Evolutionary conservation across 2,329 filamentous ascomycete species (phyloP).

Genomic region (Colletotrichum sansevieriae): DNA sequence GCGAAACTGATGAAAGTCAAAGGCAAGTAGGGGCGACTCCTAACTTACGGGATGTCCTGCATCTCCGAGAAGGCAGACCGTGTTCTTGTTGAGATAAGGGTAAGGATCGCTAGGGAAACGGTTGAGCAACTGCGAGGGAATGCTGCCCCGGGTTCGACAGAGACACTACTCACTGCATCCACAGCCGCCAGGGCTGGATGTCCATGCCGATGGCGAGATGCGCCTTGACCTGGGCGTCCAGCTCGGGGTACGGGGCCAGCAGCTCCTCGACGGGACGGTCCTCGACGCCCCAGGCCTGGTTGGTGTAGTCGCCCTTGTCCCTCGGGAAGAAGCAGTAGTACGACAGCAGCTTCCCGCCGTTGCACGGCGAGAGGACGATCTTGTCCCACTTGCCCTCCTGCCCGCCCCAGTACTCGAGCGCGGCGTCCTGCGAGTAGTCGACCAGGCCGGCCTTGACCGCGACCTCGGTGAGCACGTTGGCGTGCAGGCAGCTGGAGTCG

Average conservation of each 20-base stretch:
- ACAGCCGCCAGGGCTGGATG: slow-evolving; percentile 75
- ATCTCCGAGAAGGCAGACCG: slow-evolving; percentile 72
- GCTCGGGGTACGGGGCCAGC: slow-evolving; percentile 69
- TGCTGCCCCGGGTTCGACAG: neutral
- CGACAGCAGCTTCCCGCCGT: slow-evolving; percentile 72
- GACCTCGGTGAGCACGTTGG: slow-evolving; percentile 73
- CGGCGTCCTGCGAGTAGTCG: slow-evolving; percentile 71
- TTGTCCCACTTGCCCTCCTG: slow-evolving; percentile 74
- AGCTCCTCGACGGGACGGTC: slow-evolving; percentile 68
- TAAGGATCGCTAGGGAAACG: slow-evolving; percentile 58
- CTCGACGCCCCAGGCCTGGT: slow-evolving; percentile 70
- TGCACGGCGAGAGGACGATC: slow-evolving; percentile 78
- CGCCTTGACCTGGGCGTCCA: slow-evolving; percentile 68
- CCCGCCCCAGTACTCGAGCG: slow-evolving; percentile 79
- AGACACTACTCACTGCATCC: slow-evolving; percentile 61
- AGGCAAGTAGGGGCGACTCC: neutral
- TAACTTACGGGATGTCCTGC: slow-evolving; percentile 70
- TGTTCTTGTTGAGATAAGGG: slow-evolving; percentile 64
- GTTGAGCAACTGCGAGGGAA: neutral
- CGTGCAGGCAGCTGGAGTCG: slow-evolving; percentile 72
- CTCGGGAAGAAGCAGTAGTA: slow-evolving; percentile 80
- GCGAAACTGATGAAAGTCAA: neutral
- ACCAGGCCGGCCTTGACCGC: slow-evolving; percentile 70
- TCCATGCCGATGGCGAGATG: slow-evolving; percentile 73
- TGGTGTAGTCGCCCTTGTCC: slow-evolving; percentile 70